Percentiles rank a stretch among this genome's conserved stretches.
phyloP scores from a whole-genome alignment of 768 basidiomycete genomes.

The Rhizopogon vinicolor region DNA sequence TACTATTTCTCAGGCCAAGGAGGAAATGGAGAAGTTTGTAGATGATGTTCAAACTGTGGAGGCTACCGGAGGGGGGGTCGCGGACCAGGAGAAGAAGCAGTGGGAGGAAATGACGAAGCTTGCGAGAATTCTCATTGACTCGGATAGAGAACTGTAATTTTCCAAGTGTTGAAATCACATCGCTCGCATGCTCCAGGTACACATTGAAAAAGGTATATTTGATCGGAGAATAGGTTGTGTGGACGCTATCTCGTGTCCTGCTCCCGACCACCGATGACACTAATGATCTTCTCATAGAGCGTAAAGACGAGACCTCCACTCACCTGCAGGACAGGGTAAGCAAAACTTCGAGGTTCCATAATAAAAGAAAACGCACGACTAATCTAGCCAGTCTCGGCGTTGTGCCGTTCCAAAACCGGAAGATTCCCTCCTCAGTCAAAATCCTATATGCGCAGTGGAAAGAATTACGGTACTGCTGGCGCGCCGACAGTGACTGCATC shows the following conservation, averaged over 20 bases:
- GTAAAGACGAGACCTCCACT: constrained; percentile 93
- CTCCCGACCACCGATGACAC: constrained; percentile 34
- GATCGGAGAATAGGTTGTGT: neutral
- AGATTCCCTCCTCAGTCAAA: constrained; percentile 86
- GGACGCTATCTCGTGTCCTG: neutral
- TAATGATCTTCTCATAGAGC: constrained; percentile 81
- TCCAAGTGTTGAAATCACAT: neutral
- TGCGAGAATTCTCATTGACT: constrained; percentile 11
- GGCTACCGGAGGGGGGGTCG: constrained; percentile 4
- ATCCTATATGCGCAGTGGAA: constrained; percentile 96
- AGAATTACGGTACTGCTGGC: constrained; percentile 82
- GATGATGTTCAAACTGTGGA: constrained; percentile 9
- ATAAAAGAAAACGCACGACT: constrained; percentile 43
- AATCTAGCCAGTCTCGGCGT: constrained; percentile 84
- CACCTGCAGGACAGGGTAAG: constrained; percentile 43
- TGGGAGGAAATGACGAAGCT: constrained; percentile 17
- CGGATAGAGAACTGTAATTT: neutral
- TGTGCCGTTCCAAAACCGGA: constrained; percentile 96
- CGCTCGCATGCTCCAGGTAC: neutral
- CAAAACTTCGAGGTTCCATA: neutral
- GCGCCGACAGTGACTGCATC: constrained; percentile 91
- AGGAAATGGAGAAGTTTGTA: constrained; percentile 9
- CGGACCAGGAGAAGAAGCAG: constrained; percentile 14
- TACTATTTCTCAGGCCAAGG: constrained; percentile 6
- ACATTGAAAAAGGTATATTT: too few relatives aligned